Conservation (phyloP, 2,329 filamentous ascomycete species). For the Monosporascus cannonballus region DNA sequence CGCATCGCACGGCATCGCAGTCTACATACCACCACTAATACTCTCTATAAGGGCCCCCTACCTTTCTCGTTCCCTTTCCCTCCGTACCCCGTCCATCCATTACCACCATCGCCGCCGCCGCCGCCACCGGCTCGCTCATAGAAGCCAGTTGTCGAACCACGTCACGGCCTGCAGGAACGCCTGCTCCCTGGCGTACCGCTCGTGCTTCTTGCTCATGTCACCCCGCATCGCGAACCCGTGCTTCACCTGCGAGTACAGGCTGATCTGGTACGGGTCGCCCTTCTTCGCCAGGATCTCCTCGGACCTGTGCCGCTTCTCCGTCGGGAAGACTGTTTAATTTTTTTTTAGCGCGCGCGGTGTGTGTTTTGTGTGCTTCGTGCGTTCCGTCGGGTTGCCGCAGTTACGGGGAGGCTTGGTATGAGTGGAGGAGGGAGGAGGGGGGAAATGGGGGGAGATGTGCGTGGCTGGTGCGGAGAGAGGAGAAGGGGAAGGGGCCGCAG, state of each 20-base stretch:
- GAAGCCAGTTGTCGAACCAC: constrained; percentile 58
- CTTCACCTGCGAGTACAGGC: constrained; percentile 61
- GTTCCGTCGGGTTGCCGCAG: too few species aligned
- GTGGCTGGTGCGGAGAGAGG: not conserved
- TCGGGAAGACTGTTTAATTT: constrained; percentile 49
- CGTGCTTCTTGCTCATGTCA: constrained; percentile 49
- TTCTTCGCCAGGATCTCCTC: constrained; percentile 56
- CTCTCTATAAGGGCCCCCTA: too few species aligned
- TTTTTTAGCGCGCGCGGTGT: not conserved
- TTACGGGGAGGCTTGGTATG: too few species aligned
- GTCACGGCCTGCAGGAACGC: constrained; percentile 71
- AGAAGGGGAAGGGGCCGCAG: not conserved
- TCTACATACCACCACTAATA: too few species aligned
- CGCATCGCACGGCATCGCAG: too few species aligned
- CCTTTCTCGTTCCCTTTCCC: not conserved
- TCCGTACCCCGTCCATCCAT: not conserved
- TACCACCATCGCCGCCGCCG: constrained; percentile 5
- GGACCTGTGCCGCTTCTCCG: constrained; percentile 56
- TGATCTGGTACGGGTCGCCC: constrained; percentile 66
- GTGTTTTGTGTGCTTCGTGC: too few species aligned
- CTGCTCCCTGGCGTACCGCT: constrained; percentile 71
- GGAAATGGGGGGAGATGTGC: not conserved
- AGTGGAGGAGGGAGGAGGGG: too few species aligned
- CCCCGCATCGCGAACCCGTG: constrained; percentile 73
- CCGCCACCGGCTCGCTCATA: constrained; percentile 5